Base-by-base conservation (phyloP, 177 flowering plant genomes). In the Vitis hybrid region DNA sequence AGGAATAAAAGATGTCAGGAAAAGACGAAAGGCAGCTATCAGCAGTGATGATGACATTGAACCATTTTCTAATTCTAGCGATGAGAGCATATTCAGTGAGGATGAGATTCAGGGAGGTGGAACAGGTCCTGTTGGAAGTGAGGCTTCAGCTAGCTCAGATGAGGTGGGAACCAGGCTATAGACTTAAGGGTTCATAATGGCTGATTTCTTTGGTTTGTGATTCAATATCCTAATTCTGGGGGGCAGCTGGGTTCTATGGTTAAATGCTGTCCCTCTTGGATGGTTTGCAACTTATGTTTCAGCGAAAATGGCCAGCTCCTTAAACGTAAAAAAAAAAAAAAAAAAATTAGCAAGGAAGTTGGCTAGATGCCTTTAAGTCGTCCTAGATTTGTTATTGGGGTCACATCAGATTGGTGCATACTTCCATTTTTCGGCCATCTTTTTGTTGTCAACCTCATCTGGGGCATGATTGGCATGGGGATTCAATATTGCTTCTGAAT, bases 101-200 rank as follows among this genome's bases (percentile, higher is more conserved):
- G 97, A 92, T 73, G 97, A 92, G 75, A 82, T 72, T 65, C 88
- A 81, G 65, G 92, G 80, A 52, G 79, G 79, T 50, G 83, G 82
- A 52, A 77, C 73, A 3, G 65, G 75, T 60, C 40, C 75, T 2
- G 77, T 21, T 2, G 86, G 77, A 60, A 88, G 82, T 56, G 94
- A 91, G 68, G 86, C 77, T 23, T 86, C 91, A 7, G 79, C 77
- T 54, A 85, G 92, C 81, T 88, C 93, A 13, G 91, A 86, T 51
- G 92, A 88, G 77, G 61, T 68, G 2, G 72, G 78, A 66, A 73
- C 76, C 18, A 21, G 13, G 64, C 72, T 59, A 30, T 76, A 72
- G 64, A 56, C 34, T 9, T 14, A 3, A 32, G 0, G 4, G 64
- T 30, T 54, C 50, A 26, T 7, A 10, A 3, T 30, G n/a, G 21